These are phyloP conservation scores for Tolypocladium sp. DNA, from an alignment of 2,329 filamentous ascomycete species.

Conservation along the genomic window DNA sequence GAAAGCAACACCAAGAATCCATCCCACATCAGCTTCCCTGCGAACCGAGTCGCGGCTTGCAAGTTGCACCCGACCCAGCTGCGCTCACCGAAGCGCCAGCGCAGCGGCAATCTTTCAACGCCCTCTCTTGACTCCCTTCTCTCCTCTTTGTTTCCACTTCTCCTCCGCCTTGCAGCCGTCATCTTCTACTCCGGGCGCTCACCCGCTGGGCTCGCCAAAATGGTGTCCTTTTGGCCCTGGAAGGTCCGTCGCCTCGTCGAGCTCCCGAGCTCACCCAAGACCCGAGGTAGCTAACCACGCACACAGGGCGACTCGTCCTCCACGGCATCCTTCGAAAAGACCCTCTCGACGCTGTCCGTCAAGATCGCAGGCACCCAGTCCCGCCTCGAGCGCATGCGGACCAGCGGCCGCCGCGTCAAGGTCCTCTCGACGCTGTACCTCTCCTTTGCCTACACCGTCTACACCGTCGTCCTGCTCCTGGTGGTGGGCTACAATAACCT, in stretches of 20 bases:
- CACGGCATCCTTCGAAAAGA: constrained; percentile 87
- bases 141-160: not conserved
- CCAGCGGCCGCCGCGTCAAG: constrained; percentile 66
- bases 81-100: not conserved
- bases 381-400: constrained; percentile 63
- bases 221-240: constrained; percentile 14
- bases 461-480: constrained; percentile 69
- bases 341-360: constrained; percentile 67
- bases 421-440: constrained; percentile 88
- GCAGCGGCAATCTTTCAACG: not conserved
- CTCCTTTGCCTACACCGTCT: constrained; percentile 82
- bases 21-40: not conserved
- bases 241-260: constrained; percentile 5
- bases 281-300: constrained; percentile 7
- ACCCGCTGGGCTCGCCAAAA: not conserved
- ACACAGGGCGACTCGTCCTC: constrained; percentile 67
- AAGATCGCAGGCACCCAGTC: constrained; percentile 73
- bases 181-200: not conserved
- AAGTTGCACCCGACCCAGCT: not conserved
- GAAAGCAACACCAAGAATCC: not conserved
- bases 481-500: constrained; percentile 79
- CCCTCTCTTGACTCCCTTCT: not conserved
- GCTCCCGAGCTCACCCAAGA: not conserved
- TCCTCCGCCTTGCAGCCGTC: not conserved
- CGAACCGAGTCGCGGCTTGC: not conserved